Conservation (phyloP, 345 rosid genomes). For the Toxicodendron radicans region DNA sequence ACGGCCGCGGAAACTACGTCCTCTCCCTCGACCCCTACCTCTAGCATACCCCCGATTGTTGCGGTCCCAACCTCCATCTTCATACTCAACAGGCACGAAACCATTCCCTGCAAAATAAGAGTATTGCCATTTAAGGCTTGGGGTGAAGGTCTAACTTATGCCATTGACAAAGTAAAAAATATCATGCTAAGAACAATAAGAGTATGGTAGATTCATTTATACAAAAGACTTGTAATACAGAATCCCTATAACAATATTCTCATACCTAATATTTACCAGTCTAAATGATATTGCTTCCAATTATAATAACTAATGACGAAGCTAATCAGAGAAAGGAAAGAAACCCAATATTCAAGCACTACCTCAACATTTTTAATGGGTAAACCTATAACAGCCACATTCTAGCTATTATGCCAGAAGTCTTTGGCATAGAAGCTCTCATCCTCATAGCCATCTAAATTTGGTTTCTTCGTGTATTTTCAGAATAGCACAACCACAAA, state of each 20-base stretch:
- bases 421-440: too few species aligned
- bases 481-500: too few species aligned
- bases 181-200: not conserved
- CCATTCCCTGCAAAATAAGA: constrained; percentile 60
- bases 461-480: too few species aligned
- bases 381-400: too few species aligned
- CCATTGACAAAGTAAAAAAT: not conserved
- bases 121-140: not conserved
- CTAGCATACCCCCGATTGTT: constrained; percentile 61
- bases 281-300: not conserved
- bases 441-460: too few species aligned
- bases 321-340: not conserved
- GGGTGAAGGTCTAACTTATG: not conserved
- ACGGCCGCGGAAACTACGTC: constrained; percentile 69
- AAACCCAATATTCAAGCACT: not conserved
- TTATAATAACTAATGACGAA: not conserved
- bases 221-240: not conserved
- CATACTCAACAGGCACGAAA: constrained; percentile 58
- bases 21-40: constrained; percentile 93
- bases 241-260: not conserved
- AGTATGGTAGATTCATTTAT: not conserved
- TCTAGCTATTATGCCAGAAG: not conserved
- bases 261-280: not conserved
- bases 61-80: constrained; percentile 77
- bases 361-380: not conserved